Evolutionary conservation across 805 yeast genomes (phyloP).

Genomic region (Candida sakaeoensis): DNA sequence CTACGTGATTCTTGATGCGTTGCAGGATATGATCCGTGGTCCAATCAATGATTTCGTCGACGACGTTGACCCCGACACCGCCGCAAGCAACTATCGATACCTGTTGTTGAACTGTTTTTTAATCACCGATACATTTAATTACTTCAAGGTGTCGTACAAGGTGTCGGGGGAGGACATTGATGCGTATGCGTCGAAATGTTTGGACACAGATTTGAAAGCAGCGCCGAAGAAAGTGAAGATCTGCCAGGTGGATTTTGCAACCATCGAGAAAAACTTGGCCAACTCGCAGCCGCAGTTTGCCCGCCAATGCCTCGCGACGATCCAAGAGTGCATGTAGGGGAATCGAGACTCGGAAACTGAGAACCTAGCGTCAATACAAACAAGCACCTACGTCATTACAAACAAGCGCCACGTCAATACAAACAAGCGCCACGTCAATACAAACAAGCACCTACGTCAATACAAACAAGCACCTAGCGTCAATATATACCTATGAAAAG

Average conservation of each 20-base stretch:
- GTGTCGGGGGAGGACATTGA: constrained; percentile 8
- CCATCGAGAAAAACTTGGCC: neutral
- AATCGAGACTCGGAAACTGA: too few species aligned
- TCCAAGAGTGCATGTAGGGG: too few species aligned
- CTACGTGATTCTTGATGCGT: neutral
- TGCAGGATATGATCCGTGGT: constrained; percentile 3
- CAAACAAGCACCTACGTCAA: too few species aligned
- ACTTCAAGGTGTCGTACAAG: neutral
- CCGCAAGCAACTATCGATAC: neutral
- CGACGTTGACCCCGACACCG: neutral
- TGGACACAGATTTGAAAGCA: constrained; percentile 2
- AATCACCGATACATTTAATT: constrained; percentile 1
- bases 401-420: too few species aligned
- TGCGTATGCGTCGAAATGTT: constrained; percentile 1
- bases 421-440: too few species aligned
- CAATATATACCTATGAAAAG: too few species aligned
- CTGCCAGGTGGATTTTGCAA: neutral
- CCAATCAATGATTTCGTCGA: constrained; percentile 5
- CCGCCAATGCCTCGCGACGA: too few species aligned
- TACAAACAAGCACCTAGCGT: too few species aligned
- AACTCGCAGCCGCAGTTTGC: too few species aligned
- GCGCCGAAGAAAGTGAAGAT: constrained; percentile 1
- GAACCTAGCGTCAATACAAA: too few species aligned
- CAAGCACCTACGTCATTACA: too few species aligned
- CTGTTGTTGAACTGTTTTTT: neutral